Conservation (phyloP, 495 filamentous ascomycete genomes). For the Bathelium albidoporum region DNA sequence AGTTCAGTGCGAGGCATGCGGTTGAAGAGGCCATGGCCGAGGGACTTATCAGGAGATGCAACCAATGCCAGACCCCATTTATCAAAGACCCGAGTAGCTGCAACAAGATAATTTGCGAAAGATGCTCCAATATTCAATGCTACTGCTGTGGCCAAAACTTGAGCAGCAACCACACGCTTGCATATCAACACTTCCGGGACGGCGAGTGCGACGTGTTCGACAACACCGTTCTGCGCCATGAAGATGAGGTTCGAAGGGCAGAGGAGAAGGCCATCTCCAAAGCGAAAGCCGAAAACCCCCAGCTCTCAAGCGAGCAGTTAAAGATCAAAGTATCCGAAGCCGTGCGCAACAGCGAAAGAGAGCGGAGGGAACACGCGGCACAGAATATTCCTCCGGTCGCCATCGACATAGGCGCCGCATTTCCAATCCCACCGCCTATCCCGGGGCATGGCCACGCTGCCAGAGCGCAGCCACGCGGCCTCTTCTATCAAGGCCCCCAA, state of each 20-base stretch:
- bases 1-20: slow-evolving; percentile 47
- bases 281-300: slow-evolving; percentile 48
- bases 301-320: slow-evolving; percentile 46
- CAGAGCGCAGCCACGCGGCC: no score
- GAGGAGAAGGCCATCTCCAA: slow-evolving; percentile 49
- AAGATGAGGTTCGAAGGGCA: slow-evolving; percentile 56
- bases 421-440: no score
- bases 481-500: no score
- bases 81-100: slow-evolving; percentile 73
- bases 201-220: slow-evolving; percentile 50
- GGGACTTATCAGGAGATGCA: slow-evolving; percentile 69
- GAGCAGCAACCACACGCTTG: slow-evolving; percentile 37
- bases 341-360: slow-evolving; percentile 25
- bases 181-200: slow-evolving; percentile 44
- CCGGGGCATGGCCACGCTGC: no score
- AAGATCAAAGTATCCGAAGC: slow-evolving; percentile 48
- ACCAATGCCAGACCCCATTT: slow-evolving; percentile 40
- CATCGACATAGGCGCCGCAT: no score
- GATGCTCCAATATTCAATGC: slow-evolving; percentile 52
- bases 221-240: slow-evolving; percentile 47
- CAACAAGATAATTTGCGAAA: slow-evolving; percentile 69
- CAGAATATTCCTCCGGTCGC: neutral
- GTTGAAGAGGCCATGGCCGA: slow-evolving; percentile 79
- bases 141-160: slow-evolving; percentile 60
- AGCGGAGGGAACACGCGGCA: neutral